Evolutionary conservation across 1,284 basidiomycete genomes (phyloP).

Genomic region (Jaminaea rosea): DNA sequence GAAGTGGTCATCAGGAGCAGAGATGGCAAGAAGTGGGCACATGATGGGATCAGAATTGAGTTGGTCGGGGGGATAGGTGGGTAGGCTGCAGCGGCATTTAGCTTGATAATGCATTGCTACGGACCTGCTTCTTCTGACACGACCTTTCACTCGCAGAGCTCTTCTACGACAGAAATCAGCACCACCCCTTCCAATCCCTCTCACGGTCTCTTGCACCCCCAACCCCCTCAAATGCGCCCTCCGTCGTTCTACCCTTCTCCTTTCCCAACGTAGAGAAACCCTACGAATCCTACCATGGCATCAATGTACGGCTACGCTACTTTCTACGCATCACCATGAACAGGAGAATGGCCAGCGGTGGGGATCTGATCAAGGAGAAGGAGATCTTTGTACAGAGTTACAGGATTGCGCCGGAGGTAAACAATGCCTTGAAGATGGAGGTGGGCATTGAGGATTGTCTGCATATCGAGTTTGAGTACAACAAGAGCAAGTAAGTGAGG

Average conservation of each 20-base stretch:
- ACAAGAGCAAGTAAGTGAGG: slow-evolving; percentile 69
- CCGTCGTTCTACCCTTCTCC: slow-evolving; percentile 54
- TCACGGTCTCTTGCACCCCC: slow-evolving; percentile 88
- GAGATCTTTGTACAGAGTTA: slow-evolving; percentile 98
- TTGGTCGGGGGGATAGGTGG: slow-evolving; percentile 90
- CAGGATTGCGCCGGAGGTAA: slow-evolving; percentile 93
- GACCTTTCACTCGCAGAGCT: slow-evolving; percentile 57
- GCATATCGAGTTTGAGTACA: slow-evolving; percentile 99
- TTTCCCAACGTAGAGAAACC: slow-evolving; percentile 99
- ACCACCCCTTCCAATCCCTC: slow-evolving; percentile 92
- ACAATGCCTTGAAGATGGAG: slow-evolving; percentile 99
- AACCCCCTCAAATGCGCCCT: neutral
- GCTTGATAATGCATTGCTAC: neutral
- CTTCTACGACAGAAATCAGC: slow-evolving; percentile 93
- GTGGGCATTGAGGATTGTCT: slow-evolving; percentile 97
- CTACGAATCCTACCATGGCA: slow-evolving; percentile 93
- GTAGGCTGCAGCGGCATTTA: no score
- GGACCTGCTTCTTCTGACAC: neutral
- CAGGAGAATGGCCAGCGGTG: slow-evolving; percentile 62
- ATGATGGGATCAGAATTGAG: slow-evolving; percentile 96
- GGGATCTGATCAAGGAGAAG: slow-evolving; percentile 77
- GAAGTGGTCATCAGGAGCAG: slow-evolving; percentile 79
- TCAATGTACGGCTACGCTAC: slow-evolving; percentile 70
- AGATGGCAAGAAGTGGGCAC: slow-evolving; percentile 87
- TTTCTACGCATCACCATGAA: slow-evolving; percentile 86